A percentile compares a stretch with the other conserved stretches of the same genome.
These are phyloP conservation scores for Knoxia roxburghii DNA, from an alignment of 257 asterid genomes.

Conservation along the genomic window DNA sequence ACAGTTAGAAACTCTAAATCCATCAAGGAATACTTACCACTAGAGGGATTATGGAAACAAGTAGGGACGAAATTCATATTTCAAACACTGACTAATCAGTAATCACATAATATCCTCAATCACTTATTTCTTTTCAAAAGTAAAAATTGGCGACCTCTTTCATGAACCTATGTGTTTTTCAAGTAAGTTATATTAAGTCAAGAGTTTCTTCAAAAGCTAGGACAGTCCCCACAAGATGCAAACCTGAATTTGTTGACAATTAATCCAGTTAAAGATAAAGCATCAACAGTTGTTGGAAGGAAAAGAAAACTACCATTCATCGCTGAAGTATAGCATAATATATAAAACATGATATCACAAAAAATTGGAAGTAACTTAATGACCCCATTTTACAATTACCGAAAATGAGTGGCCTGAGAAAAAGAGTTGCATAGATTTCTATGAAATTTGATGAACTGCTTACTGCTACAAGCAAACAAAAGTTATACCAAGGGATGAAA, in stretches of 20 bases:
- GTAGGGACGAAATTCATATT: neutral
- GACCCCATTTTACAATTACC: neutral
- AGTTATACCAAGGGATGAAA: neutral
- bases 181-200: neutral
- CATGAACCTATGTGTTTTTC: neutral
- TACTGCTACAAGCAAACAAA: neutral
- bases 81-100: neutral
- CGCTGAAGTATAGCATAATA: too few species aligned
- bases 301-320: neutral
- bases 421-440: neutral
- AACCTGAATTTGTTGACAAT: neutral
- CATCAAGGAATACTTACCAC: neutral
- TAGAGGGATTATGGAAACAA: neutral
- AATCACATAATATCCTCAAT: neutral
- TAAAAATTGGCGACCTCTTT: neutral
- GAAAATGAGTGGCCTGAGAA: neutral
- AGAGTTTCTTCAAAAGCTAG: neutral
- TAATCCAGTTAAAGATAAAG: neutral
- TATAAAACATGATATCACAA: neutral
- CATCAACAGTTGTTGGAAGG: neutral
- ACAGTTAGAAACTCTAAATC: neutral
- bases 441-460: neutral
- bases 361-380: neutral
- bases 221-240: neutral
- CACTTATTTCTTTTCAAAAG: neutral